Conservation (phyloP, 2,329 filamentous ascomycete genomes). For the Metarhizium guizhouense region DNA sequence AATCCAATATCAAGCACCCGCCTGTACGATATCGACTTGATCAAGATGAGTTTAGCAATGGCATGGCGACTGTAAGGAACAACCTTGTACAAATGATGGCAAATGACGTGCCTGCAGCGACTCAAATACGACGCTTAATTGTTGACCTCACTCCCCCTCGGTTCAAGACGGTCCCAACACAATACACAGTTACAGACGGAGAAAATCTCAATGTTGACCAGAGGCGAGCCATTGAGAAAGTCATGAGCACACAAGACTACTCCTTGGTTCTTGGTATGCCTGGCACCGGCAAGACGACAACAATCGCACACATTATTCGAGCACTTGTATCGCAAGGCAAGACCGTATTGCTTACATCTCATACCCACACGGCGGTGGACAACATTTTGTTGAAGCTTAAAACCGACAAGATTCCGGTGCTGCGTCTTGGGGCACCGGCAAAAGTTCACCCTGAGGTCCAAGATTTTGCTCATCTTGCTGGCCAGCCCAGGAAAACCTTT, state of each 20-base stretch:
- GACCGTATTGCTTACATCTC: slow-evolving; percentile 86
- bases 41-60: slow-evolving; percentile 97
- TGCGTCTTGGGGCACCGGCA: slow-evolving; percentile 75
- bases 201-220: slow-evolving; percentile 80
- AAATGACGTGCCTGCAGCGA: slow-evolving; percentile 60
- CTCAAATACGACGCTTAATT: slow-evolving; percentile 67
- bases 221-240: slow-evolving; percentile 77
- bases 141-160: slow-evolving; percentile 65
- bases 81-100: slow-evolving; percentile 92
- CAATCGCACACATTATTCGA: slow-evolving; percentile 93
- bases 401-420: slow-evolving; percentile 63
- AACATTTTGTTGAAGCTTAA: slow-evolving; percentile 93
- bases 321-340: slow-evolving; percentile 83
- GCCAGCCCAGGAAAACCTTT: slow-evolving; percentile 63
- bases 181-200: slow-evolving; percentile 52
- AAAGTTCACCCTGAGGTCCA: slow-evolving; percentile 87
- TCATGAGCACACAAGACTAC: slow-evolving; percentile 93
- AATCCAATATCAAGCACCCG: slow-evolving; percentile 41
- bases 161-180: slow-evolving; percentile 60
- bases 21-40: slow-evolving; percentile 75
- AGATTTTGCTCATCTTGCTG: slow-evolving; percentile 73
- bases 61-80: slow-evolving; percentile 90
- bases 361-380: slow-evolving; percentile 96
- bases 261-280: slow-evolving; percentile 98
- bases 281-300: slow-evolving; percentile 95